phyloP scores from a whole-genome alignment of 2,329 filamentous ascomycete genomes.

The Anisogramma anomala region DNA sequence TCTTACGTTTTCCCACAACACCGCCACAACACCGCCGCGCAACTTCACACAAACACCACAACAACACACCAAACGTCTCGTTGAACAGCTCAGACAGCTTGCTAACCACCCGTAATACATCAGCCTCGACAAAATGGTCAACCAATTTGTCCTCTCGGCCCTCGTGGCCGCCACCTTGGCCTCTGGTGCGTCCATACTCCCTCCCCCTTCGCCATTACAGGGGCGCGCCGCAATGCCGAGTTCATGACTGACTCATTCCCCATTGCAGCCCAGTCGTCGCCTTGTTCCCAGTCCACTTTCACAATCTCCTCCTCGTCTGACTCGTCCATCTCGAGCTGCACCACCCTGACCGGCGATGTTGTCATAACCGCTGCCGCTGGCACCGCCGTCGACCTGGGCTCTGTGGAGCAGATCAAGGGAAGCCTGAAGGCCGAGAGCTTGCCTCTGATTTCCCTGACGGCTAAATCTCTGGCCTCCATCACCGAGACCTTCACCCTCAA shows the following conservation, averaged over 20 bases:
- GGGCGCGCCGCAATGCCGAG: not conserved
- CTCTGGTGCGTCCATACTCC: constrained; percentile 25
- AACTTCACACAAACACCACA: not conserved
- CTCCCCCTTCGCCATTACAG: not conserved
- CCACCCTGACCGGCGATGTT: constrained; percentile 57
- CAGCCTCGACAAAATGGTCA: constrained; percentile 30
- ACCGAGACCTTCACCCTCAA: constrained; percentile 58
- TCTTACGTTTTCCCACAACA: not conserved
- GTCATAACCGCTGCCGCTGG: constrained; percentile 46
- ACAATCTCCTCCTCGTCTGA: constrained; percentile 56
- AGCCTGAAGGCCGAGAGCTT: constrained; percentile 49
- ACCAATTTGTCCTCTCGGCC: constrained; percentile 31
- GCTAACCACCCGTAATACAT: constrained; percentile 13
- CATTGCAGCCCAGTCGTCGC: constrained; percentile 24
- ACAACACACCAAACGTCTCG: not conserved
- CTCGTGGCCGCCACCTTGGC: constrained; percentile 28
- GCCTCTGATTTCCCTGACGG: constrained; percentile 49
- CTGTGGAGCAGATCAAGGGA: constrained; percentile 44
- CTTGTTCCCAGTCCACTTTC: constrained; percentile 28
- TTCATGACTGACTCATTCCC: constrained; percentile 8
- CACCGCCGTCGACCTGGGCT: constrained; percentile 50
- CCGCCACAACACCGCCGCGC: too few relatives aligned
- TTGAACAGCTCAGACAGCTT: not conserved
- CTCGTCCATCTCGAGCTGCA: constrained; percentile 48
- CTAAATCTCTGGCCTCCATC: constrained; percentile 51